phyloP scores from a whole-genome alignment of 1,139 yeast genomes.

The Nakaseomyces kungkrabaensis region DNA sequence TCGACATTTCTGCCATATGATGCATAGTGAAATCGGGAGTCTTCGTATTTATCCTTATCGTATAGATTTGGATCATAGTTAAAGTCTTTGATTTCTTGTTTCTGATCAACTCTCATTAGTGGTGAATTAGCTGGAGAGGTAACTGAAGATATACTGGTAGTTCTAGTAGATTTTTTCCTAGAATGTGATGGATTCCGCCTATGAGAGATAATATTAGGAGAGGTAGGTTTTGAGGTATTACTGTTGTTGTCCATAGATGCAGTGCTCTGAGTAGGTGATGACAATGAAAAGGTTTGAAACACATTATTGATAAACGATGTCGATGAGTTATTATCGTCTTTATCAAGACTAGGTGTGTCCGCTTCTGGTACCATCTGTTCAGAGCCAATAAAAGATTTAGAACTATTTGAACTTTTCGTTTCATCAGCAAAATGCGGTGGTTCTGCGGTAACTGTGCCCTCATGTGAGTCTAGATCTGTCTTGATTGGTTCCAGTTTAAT shows the following conservation, averaged over 20 bases:
- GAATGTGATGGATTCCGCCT: slow-evolving; percentile 11
- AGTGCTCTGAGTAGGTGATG: slow-evolving; percentile 1
- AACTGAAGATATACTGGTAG: not conserved
- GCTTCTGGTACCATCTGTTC: not conserved
- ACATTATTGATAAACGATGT: slow-evolving; percentile 12
- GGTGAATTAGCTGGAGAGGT: not conserved
- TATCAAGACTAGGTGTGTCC: not conserved
- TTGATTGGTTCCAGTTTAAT: not conserved
- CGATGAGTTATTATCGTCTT: slow-evolving; percentile 1
- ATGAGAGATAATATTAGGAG: slow-evolving; percentile 15
- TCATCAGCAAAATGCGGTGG: not conserved
- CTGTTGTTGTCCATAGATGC: not conserved
- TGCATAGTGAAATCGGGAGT: slow-evolving; percentile 46
- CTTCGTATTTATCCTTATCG: slow-evolving; percentile 34
- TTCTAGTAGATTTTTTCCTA: slow-evolving; percentile 5
- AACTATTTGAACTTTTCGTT: not conserved
- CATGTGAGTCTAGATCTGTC: not conserved
- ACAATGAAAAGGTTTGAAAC: slow-evolving; percentile 12
- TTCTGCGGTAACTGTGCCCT: not conserved
- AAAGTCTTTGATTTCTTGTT: not conserved
- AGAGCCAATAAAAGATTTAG: not conserved
- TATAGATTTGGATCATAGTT: slow-evolving; percentile 31
- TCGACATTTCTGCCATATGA: slow-evolving; percentile 62
- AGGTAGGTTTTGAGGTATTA: slow-evolving; percentile 4
- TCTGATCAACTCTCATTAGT: not conserved